Evolutionary conservation across 2,329 filamentous ascomycete species (phyloP), one percentile per base, ranked within the genome.

Genomic region (Huntiella moniliformis): DNA sequence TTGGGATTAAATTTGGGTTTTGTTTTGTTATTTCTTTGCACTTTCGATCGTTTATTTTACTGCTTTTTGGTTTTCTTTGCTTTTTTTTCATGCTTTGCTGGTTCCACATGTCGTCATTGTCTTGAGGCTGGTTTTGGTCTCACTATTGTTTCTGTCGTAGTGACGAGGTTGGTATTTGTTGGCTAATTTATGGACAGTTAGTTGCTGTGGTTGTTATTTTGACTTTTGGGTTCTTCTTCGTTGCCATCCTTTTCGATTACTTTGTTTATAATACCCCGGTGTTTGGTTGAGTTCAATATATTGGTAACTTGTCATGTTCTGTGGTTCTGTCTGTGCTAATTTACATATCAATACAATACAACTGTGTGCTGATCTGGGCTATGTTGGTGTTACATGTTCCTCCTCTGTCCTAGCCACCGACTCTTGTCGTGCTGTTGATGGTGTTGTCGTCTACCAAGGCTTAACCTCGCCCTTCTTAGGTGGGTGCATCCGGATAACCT

Each of bases 401-500:
- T 28, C 22, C 22, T 28, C 22, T 28, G 22, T 28, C 22, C 22
- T 28, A 28, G 22, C 22, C 22, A 28, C 22, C 22, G 22, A 28
- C 22, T 28, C 22, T 28, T 28, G 22, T 28, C 22, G 22, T 28
- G 22, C 22, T 28, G 22, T 28, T 28, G 10, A n/a, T 33, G 10
- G 15, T 28, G 22, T 28, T 28, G 22, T 35, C 17, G 7, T 51
- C 49, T 58, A 70, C 67, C 66, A 69, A 51, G 62, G 57, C n/a
- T 58, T 51, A 10, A 69, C 58, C 54, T 70, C 60, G 33, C 65
- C 61, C 42, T 54, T 58, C 54, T 58, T 60, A 4, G 63, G 61
- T 52, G 57, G 56, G 60, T 79, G 65, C 54, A 79, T 66, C 47
- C 77, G 68, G 10, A 82, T 61, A 16, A 82, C 68, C 63, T 82